Conservation (phyloP, 768 basidiomycete genomes). For the Hygrophorus russula region DNA sequence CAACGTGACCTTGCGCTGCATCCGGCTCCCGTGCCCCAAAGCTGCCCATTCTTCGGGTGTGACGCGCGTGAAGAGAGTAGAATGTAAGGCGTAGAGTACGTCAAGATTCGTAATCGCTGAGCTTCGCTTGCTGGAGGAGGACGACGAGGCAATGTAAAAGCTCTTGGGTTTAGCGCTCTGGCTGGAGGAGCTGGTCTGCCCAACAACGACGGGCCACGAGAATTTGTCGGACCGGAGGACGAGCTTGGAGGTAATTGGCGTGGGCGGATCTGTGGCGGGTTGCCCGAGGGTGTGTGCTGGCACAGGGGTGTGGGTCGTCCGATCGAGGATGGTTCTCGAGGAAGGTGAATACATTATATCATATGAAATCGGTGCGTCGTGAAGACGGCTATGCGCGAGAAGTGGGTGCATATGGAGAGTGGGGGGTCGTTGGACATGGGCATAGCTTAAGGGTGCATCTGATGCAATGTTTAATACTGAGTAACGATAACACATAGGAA, state of each 20-base stretch:
- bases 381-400: slow-evolving; percentile 42
- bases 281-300: slow-evolving; percentile 45
- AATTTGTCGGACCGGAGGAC: slow-evolving; percentile 45
- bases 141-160: slow-evolving; percentile 16
- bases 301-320: slow-evolving; percentile 40
- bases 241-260: slow-evolving; percentile 26
- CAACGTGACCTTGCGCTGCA: slow-evolving; percentile 45
- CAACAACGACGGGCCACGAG: slow-evolving; percentile 50
- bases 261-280: slow-evolving; percentile 56
- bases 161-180: neutral
- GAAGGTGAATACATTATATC: slow-evolving; percentile 48
- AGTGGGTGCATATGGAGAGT: slow-evolving; percentile 54
- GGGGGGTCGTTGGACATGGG: slow-evolving; percentile 21
- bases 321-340: slow-evolving; percentile 44
- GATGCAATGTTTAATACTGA: slow-evolving; percentile 22
- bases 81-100: slow-evolving; percentile 48
- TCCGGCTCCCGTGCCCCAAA: slow-evolving; percentile 41
- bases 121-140: slow-evolving; percentile 9
- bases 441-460: slow-evolving; percentile 1
- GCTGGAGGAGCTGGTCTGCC: slow-evolving; percentile 17
- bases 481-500: slow-evolving; percentile 8
- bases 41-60: slow-evolving; percentile 56
- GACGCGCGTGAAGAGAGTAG: slow-evolving; percentile 41
- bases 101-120: slow-evolving; percentile 46
- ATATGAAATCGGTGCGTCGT: slow-evolving; percentile 52